These are phyloP conservation scores for Pleoardoris graminearum DNA, from an alignment of 2,329 filamentous ascomycete species.

Conservation along the genomic window DNA sequence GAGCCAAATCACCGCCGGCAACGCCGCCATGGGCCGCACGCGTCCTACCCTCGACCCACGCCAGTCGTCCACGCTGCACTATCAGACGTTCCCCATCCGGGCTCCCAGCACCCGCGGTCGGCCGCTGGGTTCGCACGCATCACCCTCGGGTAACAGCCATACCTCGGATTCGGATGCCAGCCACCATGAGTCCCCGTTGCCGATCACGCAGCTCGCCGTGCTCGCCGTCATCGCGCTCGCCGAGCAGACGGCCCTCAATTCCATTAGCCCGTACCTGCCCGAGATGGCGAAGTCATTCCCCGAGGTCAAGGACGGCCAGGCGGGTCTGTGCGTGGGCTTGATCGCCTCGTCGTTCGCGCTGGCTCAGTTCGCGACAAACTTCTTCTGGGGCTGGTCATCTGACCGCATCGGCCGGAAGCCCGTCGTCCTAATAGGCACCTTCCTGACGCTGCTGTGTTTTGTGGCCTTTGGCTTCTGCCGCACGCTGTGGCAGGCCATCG, in stretches of 20 bases:
- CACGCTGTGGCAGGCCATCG: conserved; percentile 78
- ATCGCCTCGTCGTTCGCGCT: conserved; percentile 90
- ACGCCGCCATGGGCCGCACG: conserved; percentile 33
- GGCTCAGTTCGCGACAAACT: conserved; percentile 89
- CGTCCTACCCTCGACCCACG: conserved; percentile 43
- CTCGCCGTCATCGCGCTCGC: conserved; percentile 86
- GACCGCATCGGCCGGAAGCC: conserved; percentile 81
- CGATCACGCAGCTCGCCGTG: conserved; percentile 78
- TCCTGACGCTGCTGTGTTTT: conserved; percentile 82
- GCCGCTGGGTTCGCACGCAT: conserved; percentile 43
- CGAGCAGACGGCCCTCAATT: conserved; percentile 96
- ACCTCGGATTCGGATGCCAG: conserved; percentile 41
- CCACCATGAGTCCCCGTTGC: conserved; percentile 71
- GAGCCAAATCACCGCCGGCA: conserved; percentile 8
- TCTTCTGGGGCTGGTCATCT: conserved; percentile 85
- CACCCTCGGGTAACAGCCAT: conserved; percentile 30
- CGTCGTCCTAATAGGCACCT: conserved; percentile 78
- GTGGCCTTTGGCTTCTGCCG: conserved; percentile 83
- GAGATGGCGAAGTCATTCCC: conserved; percentile 88
- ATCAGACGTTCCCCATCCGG: conserved; percentile 79
- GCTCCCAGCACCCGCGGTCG: conserved; percentile 69
- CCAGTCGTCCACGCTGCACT: conserved; percentile 64
- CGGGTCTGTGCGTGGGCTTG: conserved; percentile 85
- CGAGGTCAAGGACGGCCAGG: conserved; percentile 70
- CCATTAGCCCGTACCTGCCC: conserved; percentile 91